phyloP scores from a whole-genome alignment of 2,329 filamentous ascomycete species.

The Penicillium aurantiogriseum region DNA sequence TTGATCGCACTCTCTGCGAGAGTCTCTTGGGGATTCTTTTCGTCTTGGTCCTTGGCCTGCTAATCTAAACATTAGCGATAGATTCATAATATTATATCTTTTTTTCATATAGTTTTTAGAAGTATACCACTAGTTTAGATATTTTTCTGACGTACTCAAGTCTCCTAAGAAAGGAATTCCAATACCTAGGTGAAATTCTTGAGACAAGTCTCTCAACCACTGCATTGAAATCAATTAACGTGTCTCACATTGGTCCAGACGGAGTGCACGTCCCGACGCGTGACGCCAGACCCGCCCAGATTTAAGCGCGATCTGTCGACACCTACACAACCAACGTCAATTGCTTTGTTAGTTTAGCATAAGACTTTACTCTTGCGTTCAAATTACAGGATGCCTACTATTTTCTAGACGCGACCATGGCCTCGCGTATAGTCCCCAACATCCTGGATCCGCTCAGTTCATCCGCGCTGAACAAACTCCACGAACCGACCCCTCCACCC shows the following conservation, averaged over 20 bases:
- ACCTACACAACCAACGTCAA: constrained; percentile 7
- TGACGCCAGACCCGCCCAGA: constrained; percentile 24
- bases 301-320: constrained; percentile 14
- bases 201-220: neutral
- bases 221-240: neutral
- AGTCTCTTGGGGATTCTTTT: constrained; percentile 5
- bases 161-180: neutral
- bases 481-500: constrained; percentile 23
- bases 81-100: constrained; percentile 22
- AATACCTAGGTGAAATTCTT: neutral
- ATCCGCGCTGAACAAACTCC: constrained; percentile 34
- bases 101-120: neutral
- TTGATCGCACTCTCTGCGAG: constrained; percentile 4
- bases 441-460: constrained; percentile 36
- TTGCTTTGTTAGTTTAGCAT: constrained; percentile 8
- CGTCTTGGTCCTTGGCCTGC: constrained; percentile 23
- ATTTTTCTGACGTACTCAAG: neutral
- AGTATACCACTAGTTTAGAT: neutral
- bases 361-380: neutral
- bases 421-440: constrained; percentile 32
- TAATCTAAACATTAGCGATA: constrained; percentile 43
- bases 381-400: constrained; percentile 22
- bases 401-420: constrained; percentile 35
- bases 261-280: constrained; percentile 26
- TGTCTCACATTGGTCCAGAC: neutral